A percentile compares a stretch with the other conserved stretches of the same genome.
phyloP scores from a whole-genome alignment of 176 grass and related monocot genomes.

The Aegilops umbellulata region DNA sequence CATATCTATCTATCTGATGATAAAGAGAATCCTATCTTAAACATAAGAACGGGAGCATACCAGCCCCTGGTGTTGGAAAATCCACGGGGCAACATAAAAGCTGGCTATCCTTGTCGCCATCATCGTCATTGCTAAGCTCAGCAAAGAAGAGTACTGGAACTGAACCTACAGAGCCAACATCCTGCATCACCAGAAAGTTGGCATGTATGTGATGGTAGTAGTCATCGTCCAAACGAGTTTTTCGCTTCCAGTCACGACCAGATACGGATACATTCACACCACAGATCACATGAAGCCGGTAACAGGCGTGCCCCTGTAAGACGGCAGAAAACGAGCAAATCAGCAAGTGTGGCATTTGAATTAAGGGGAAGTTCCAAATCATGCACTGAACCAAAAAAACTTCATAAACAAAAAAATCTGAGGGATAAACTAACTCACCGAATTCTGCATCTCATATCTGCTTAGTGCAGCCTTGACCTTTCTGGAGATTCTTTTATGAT shows the following conservation, averaged over 20 bases:
- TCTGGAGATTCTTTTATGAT: not conserved
- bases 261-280: not conserved
- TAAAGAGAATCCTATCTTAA: not conserved
- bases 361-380: not conserved
- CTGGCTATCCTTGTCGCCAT: not conserved
- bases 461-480: not conserved
- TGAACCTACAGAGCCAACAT: not conserved
- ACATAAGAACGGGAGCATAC: not conserved
- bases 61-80: not conserved
- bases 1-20: not conserved
- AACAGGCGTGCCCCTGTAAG: not conserved
- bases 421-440: not conserved
- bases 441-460: not conserved
- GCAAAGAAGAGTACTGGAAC: not conserved
- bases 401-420: not conserved
- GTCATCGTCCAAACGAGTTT: not conserved
- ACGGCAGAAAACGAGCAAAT: not conserved
- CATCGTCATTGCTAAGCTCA: not conserved
- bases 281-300: not conserved
- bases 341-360: not conserved
- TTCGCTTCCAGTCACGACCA: not conserved
- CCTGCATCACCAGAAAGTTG: not conserved
- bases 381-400: not conserved
- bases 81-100: not conserved
- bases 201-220: conserved; percentile 8